Conservation (phyloP, 73 alveolate genomes). For the Tetrahymena elliotti region DNA sequence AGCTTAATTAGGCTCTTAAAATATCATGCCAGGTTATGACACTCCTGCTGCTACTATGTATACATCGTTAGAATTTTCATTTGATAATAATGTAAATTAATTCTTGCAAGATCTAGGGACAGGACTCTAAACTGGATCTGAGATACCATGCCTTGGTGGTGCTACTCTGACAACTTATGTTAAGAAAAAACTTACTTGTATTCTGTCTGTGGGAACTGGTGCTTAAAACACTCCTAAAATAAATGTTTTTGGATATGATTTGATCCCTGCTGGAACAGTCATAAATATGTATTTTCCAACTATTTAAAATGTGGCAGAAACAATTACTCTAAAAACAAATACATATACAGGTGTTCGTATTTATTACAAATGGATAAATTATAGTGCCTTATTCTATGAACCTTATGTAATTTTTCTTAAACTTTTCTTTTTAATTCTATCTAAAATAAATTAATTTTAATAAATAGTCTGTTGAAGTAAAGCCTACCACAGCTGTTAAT, state of each 20-base stretch:
- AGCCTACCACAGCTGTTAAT: neutral
- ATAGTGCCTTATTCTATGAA: neutral
- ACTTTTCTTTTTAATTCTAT: neutral
- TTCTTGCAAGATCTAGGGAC: neutral
- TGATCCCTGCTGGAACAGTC: neutral
- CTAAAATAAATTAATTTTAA: neutral
- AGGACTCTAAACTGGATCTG: neutral
- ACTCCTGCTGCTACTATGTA: neutral
- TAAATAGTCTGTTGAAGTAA: neutral
- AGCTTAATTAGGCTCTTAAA: neutral
- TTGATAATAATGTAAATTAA: neutral
- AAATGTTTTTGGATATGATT: neutral
- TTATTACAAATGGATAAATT: neutral
- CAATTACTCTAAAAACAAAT: neutral
- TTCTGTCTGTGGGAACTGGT: neutral
- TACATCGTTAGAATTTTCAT: neutral
- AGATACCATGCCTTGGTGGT: neutral
- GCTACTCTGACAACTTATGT: neutral
- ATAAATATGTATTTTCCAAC: neutral
- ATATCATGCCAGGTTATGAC: neutral
- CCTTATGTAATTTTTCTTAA: neutral
- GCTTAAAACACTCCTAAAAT: neutral
- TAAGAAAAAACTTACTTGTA: neutral
- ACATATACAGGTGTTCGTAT: neutral
- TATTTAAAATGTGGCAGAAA: neutral